phyloP scores from a whole-genome alignment of 2,329 filamentous ascomycete species.

The Stagonosporopsis tanaceti region DNA sequence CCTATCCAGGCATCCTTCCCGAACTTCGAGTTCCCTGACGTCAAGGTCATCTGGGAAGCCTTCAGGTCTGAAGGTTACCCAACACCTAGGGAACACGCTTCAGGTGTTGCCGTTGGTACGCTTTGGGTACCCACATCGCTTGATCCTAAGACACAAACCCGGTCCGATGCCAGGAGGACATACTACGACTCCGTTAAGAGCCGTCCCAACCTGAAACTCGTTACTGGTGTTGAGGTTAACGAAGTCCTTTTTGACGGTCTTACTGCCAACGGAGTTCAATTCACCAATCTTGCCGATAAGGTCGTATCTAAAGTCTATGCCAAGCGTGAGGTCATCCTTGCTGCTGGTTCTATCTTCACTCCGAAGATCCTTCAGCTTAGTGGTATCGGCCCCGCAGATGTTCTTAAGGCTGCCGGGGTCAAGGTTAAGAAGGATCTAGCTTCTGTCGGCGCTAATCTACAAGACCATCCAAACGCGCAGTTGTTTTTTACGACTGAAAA shows the following conservation, averaged over 20 bases:
- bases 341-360: conserved; percentile 65
- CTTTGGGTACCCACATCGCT: conserved; percentile 37
- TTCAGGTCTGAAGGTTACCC: conserved; percentile 14
- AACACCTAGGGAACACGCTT: conserved; percentile 19
- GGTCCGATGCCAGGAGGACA: conserved; percentile 14
- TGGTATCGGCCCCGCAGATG: conserved; percentile 31
- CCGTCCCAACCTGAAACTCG: conserved; percentile 21
- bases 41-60: conserved; percentile 14
- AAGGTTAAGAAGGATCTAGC: conserved; percentile 25
- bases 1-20: conserved; percentile 7
- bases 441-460: conserved; percentile 33
- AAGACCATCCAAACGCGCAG: conserved; percentile 26
- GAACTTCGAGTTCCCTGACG: conserved; percentile 16
- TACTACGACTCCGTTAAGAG: conserved; percentile 25
- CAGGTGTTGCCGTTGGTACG: conserved; percentile 28
- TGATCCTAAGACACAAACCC: conserved; percentile 19
- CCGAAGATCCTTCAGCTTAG: conserved; percentile 56
- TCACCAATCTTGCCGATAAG: conserved; percentile 5
- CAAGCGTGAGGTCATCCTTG: conserved; percentile 63
- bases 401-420: conserved; percentile 27
- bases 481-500: conserved; percentile 26
- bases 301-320: background rate
- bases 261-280: conserved; percentile 17
- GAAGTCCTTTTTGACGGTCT: conserved; percentile 16
- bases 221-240: conserved; percentile 17